A percentile compares a stretch with the other conserved stretches of the same genome.
Conservation (phyloP, 768 basidiomycete genomes). For the Crassisporium funariophilum region DNA sequence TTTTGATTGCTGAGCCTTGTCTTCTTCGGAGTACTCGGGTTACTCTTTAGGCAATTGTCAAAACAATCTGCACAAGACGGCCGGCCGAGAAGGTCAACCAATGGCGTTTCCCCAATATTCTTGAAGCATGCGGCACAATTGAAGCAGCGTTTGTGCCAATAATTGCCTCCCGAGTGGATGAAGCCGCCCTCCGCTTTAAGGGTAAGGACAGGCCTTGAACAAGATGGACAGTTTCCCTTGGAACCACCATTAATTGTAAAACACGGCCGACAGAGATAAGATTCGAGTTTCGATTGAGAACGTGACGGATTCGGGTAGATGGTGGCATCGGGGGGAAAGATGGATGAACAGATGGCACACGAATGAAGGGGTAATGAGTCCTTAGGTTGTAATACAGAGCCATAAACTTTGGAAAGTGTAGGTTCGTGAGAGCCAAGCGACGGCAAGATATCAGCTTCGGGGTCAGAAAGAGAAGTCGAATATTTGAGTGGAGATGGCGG, state of each 20-base stretch:
- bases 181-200: conserved; percentile 79
- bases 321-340: conserved; percentile 81
- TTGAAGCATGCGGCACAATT: conserved; percentile 72
- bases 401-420: conserved; percentile 80
- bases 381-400: conserved; percentile 79
- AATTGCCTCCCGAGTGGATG: conserved; percentile 65
- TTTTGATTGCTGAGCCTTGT: conserved; percentile 26
- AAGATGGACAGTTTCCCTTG: conserved; percentile 70
- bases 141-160: conserved; percentile 87
- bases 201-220: conserved; percentile 70
- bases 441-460: conserved; percentile 63
- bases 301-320: conserved; percentile 76
- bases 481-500: conserved; percentile 64
- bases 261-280: conserved; percentile 76
- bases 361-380: conserved; percentile 70
- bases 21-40: conserved; percentile 47
- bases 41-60: conserved; percentile 68
- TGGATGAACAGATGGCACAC: conserved; percentile 63
- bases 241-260: conserved; percentile 75
- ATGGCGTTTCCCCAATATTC: conserved; percentile 71
- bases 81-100: conserved; percentile 81
- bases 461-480: conserved; percentile 50
- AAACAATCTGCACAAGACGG: conserved; percentile 84
- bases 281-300: conserved; percentile 35
- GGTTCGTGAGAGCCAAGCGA: conserved; percentile 52